A percentile compares a stretch with the other conserved stretches of the same genome.
phyloP scores from a whole-genome alignment of 345 rosid genomes.

The Gossypium longicalyx region DNA sequence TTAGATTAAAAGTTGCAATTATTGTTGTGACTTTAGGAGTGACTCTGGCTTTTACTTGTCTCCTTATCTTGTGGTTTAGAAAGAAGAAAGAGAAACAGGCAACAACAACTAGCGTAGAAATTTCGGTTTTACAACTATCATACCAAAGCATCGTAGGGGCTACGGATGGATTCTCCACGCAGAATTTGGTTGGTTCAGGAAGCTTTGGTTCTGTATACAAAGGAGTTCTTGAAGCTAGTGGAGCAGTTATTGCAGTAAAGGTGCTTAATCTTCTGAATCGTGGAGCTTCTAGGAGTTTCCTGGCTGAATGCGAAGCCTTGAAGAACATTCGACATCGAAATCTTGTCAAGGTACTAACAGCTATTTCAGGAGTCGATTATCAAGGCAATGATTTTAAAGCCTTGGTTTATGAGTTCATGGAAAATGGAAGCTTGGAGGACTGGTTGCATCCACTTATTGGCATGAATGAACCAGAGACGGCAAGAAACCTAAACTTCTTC shows the following conservation, averaged over 20 bases:
- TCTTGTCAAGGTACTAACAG: constrained; percentile 36
- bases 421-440: constrained; percentile 17
- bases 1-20: not conserved
- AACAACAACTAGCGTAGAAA: not conserved
- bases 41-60: not conserved
- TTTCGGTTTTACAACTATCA: not conserved
- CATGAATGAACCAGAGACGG: not conserved
- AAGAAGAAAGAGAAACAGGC: not conserved
- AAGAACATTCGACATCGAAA: constrained; percentile 34
- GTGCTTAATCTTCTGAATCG: constrained; percentile 32
- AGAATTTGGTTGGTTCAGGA: constrained; percentile 26
- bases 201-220: constrained; percentile 21
- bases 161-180: constrained; percentile 23
- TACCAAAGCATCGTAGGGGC: constrained; percentile 8
- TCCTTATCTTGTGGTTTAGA: not conserved
- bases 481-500: not conserved
- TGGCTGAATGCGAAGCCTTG: constrained; percentile 43
- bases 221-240: constrained; percentile 14
- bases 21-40: not conserved
- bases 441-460: constrained; percentile 8
- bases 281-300: constrained; percentile 42
- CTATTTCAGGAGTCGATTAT: not conserved
- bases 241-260: constrained; percentile 25
- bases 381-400: constrained; percentile 16
- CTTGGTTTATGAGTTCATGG: constrained; percentile 14